Evolutionary conservation across 768 basidiomycete genomes (phyloP).

Genomic region (Podaxis rugospora): DNA sequence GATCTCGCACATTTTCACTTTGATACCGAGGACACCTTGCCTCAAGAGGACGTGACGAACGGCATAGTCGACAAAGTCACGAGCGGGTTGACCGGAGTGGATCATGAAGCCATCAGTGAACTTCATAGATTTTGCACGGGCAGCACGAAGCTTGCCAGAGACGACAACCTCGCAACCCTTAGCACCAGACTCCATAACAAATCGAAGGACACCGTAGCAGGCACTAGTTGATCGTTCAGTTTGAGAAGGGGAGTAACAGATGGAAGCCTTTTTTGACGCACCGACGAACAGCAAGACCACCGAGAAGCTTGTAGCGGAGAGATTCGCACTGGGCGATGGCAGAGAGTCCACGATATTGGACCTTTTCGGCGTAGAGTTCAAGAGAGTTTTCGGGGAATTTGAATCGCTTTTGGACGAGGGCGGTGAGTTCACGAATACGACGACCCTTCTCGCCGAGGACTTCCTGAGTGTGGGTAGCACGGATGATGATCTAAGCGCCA

Average conservation of each 20-base stretch:
- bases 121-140: slow-evolving; percentile 99
- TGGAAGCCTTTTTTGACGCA: slow-evolving; percentile 32
- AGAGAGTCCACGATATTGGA: slow-evolving; percentile 95
- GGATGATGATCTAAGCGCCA: slow-evolving; percentile 85
- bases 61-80: slow-evolving; percentile 96
- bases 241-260: background rate
- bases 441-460: slow-evolving; percentile 99
- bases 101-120: slow-evolving; percentile 99
- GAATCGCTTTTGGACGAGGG: slow-evolving; percentile 99
- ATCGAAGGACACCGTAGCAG: slow-evolving; percentile 99
- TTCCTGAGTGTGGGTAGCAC: slow-evolving; percentile 98
- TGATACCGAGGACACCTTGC: slow-evolving; percentile 99
- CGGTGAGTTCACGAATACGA: slow-evolving; percentile 96
- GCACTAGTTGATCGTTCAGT: slow-evolving; percentile 18
- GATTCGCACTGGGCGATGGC: slow-evolving; percentile 99
- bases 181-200: slow-evolving; percentile 99
- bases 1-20: slow-evolving; percentile 88
- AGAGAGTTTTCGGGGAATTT: slow-evolving; percentile 99
- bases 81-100: slow-evolving; percentile 95
- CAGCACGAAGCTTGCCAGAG: slow-evolving; percentile 98
- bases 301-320: slow-evolving; percentile 97
- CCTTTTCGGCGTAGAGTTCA: slow-evolving; percentile 99
- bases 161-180: slow-evolving; percentile 99
- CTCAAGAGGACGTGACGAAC: slow-evolving; percentile 97
- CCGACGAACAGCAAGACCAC: slow-evolving; percentile 99